Base-by-base conservation (phyloP, 306 rosid genomes). In the Medicago lupulina region DNA sequence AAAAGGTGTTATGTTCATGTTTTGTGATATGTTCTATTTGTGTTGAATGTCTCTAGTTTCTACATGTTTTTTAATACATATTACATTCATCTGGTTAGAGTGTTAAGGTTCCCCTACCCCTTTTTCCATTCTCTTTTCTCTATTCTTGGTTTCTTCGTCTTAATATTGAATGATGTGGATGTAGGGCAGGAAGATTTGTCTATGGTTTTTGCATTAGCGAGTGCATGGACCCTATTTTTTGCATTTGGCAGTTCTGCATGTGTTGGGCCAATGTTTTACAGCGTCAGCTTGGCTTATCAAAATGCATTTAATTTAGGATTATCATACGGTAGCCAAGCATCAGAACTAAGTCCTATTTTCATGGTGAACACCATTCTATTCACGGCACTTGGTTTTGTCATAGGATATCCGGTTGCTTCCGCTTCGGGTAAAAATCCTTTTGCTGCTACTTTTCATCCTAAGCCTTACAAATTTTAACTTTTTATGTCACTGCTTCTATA, bases 141-240 rank as follows among this genome's bases (percentile, higher is more conserved):
- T 55, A 69, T 31, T 43, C 2, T 28, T 61, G 51, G 67, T 72
- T 81, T 72, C 86, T 77, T 76, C 79, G 17, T 83, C 86, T 84
- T 80, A 86, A 83, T 87, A 89, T 87, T 89, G 88, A 85, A 79
- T 85, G 95, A 82, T 88, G 81, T 89, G 98, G 89, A 81, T 88
- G 98, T 95, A 95, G 97, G 97, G 97, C 99, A 95, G 99, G 97
- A 85, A 88, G 99, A 95, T 80, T 58, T 84, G 70, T 90, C 99
- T 53, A 94, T 89, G 97, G 96, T 79, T 85, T 83, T 86, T 64
- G 86, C 92, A 55, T 85, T 95, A 73, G 97, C 93, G 18, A 87
- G 97, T 86, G 73, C 89, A 70, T 95, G 99, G 99, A 53, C 77
- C 21, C 71, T 88, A 67, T 72, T 95, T 86, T 91, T 92, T 70